Conservation (phyloP, 768 basidiomycete species). For the Xanthoconium purpureum region DNA sequence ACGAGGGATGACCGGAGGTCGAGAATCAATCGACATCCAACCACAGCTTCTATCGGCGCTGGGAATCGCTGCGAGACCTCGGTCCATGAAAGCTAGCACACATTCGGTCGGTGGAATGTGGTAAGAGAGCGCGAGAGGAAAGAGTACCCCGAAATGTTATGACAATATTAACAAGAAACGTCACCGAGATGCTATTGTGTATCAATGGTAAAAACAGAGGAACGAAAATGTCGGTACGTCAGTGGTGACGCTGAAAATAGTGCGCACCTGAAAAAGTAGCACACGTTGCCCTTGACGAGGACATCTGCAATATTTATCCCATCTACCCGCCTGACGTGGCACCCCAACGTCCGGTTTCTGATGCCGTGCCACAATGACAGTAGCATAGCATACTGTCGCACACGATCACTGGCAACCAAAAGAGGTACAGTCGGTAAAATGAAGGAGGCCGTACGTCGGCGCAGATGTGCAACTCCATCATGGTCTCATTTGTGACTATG, state of each 20-base stretch:
- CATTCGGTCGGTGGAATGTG: neutral
- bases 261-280: slow-evolving; percentile 17
- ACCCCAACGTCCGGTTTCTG: neutral
- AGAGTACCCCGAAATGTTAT: slow-evolving; percentile 3
- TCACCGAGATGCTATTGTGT: slow-evolving; percentile 8
- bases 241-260: neutral
- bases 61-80: slow-evolving; percentile 6
- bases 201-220: no score
- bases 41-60: neutral
- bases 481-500: slow-evolving; percentile 7
- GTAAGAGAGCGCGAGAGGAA: neutral
- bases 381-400: slow-evolving; percentile 7
- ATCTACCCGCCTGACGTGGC: neutral
- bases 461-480: slow-evolving; percentile 4
- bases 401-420: slow-evolving; percentile 8
- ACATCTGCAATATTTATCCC: slow-evolving; percentile 2
- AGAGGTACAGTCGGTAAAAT: neutral
- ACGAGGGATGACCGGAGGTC: slow-evolving; percentile 1
- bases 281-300: slow-evolving; percentile 13
- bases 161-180: neutral
- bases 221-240: neutral
- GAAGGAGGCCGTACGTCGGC: neutral
- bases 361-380: slow-evolving; percentile 7
- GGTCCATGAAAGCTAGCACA: neutral
- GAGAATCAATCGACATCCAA: slow-evolving; percentile 5